Evolutionary conservation across 73 alveolate genomes (phyloP).

Genomic region (Tetrahymena elliotti): DNA sequence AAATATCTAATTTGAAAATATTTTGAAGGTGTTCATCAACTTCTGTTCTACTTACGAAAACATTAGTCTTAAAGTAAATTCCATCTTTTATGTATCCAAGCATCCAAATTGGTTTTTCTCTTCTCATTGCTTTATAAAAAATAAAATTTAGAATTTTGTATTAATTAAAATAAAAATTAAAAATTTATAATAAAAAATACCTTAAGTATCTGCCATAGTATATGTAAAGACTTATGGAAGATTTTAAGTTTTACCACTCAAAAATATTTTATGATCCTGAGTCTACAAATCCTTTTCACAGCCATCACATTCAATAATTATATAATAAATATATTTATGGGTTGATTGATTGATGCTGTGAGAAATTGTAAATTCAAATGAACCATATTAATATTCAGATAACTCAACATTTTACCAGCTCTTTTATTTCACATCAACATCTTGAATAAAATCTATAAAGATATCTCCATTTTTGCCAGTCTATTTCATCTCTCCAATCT

Average conservation of each 20-base stretch:
- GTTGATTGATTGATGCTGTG: not conserved
- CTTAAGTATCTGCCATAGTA: not conserved
- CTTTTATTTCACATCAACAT: not conserved
- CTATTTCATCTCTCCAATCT: not conserved
- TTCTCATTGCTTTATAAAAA: not conserved
- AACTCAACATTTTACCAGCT: not conserved
- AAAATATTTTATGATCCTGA: not conserved
- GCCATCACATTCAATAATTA: not conserved
- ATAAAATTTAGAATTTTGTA: not conserved
- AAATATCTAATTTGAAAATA: not conserved
- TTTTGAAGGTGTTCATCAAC: not conserved
- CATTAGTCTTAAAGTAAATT: not conserved
- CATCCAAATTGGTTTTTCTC: not conserved
- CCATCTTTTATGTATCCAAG: not conserved
- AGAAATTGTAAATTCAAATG: not conserved
- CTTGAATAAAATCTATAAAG: not conserved
- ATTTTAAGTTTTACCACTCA: not conserved
- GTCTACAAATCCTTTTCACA: not conserved
- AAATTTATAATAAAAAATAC: not conserved
- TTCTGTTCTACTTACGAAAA: not conserved
- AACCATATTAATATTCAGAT: not conserved
- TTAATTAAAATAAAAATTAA: not conserved
- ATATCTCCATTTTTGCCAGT: not conserved
- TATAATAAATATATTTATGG: not conserved
- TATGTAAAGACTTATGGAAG: not conserved